Base-by-base conservation (phyloP, 2,329 filamentous ascomycete genomes). In the Ophiostoma fasciatum region DNA sequence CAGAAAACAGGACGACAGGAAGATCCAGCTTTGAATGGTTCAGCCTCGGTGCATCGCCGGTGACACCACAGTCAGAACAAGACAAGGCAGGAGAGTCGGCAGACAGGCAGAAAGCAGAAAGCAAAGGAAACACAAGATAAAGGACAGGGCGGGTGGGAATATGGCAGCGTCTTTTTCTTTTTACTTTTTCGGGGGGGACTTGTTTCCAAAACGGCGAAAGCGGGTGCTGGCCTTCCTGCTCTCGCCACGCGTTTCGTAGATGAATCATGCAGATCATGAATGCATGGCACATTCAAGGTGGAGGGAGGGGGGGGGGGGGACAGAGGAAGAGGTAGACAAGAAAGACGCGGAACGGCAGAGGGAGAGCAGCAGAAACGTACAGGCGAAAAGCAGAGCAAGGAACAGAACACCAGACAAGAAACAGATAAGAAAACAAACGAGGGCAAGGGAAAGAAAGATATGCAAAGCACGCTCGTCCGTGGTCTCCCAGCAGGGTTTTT, bases 241-340 rank as follows among this genome's bases (percentile, higher is more conserved):
- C n/a, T n/a, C n/a, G n/a, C n/a, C n/a, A n/a, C n/a, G n/a, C n/a
- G 12, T 22, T 19, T 31, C 30, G 47, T 45, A 48, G 44, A 55
- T 56, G 54, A 53, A 49, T 34, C 32, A 34, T 34, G 32, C 32
- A 28, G 23, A 34, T 34, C 32, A 20, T 27, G 26, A 34, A 28
- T 27, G 32, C 32, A 28, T 34, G 32, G 23, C 23, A 25, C 23
- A 25, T 25, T 25, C 23, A n/a, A n/a, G n/a, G n/a, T n/a, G 23
- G 23, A 5, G 23, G 5, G 23, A 5, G 20, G 7, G 23, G 11
- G 23, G 11, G 7, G 9, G 22, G 7, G n/a, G n/a, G 14, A 28
- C 27, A 28, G 14, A 15, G 7, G 3, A 29, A 29, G 15, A 17
- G 14, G n/a, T n/a, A 17, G 8, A 28, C 27, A 28, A 15, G 12